Percentiles rank a stretch among this genome's conserved stretches.
Conservation (phyloP, 805 yeast species). For the Yueomyces sp. region DNA sequence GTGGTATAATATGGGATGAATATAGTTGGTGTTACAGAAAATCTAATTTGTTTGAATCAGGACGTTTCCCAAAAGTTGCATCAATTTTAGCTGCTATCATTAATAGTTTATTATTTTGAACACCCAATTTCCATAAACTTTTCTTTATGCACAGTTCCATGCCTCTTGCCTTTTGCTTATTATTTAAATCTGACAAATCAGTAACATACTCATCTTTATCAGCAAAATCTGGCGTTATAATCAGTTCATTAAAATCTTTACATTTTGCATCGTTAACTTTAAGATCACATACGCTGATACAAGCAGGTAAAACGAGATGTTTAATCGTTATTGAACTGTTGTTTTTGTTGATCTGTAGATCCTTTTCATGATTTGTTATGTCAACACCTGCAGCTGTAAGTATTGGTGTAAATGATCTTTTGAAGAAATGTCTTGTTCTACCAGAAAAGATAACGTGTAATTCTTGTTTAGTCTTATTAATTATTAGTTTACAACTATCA, state of each 20-base stretch:
- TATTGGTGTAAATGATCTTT: conserved; percentile 5
- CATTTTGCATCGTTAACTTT: conserved; percentile 8
- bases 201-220: conserved; percentile 7
- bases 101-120: conserved; percentile 6
- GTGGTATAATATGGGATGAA: no score
- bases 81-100: conserved; percentile 13
- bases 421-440: conserved; percentile 7
- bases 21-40: no score
- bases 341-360: neutral
- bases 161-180: conserved; percentile 4
- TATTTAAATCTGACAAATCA: conserved; percentile 6
- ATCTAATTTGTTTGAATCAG: no score
- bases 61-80: conserved; percentile 4
- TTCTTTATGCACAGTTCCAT: conserved; percentile 8
- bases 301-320: conserved; percentile 11
- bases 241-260: neutral
- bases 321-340: neutral
- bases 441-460: conserved; percentile 13
- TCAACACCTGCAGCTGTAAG: conserved; percentile 3
- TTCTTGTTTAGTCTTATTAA: conserved; percentile 19
- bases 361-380: conserved; percentile 2
- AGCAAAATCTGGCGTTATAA: no score
- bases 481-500: conserved; percentile 17
- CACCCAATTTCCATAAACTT: conserved; percentile 15
- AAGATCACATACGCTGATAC: conserved; percentile 10